A percentile compares a stretch with the other conserved stretches of the same genome.
Evolutionary conservation across 768 basidiomycete genomes (phyloP).

Genomic region (Lactifluus volemus): DNA sequence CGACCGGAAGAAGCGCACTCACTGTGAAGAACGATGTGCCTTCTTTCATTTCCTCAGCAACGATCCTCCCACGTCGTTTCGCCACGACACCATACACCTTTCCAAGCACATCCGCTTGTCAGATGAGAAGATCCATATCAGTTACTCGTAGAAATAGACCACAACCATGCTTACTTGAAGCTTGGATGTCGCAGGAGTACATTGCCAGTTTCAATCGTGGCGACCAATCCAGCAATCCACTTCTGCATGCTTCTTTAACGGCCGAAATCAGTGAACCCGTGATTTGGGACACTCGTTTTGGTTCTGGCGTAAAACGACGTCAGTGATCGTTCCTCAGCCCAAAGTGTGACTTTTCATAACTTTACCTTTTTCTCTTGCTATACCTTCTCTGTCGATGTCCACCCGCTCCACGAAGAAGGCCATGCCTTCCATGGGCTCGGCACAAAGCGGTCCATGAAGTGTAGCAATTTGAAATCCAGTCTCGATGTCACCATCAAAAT

Average conservation of each 20-base stretch:
- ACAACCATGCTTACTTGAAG: constrained; percentile 62
- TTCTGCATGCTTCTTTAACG: constrained; percentile 82
- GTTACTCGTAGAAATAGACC: background rate
- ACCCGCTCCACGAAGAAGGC: constrained; percentile 83
- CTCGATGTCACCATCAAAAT: constrained; percentile 81
- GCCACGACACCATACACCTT: constrained; percentile 96
- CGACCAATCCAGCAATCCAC: constrained; percentile 92
- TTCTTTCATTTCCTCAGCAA: constrained; percentile 98
- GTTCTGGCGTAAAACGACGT: constrained; percentile 37
- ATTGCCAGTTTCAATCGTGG: constrained; percentile 95
- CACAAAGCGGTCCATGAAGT: constrained; percentile 90
- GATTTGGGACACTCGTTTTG: constrained; percentile 74
- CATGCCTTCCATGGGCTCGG: constrained; percentile 90
- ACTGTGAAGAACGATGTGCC: constrained; percentile 93
- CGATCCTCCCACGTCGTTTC: constrained; percentile 80
- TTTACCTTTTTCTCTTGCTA: constrained; percentile 60
- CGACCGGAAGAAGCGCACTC: constrained; percentile 83
- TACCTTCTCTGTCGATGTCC: constrained; percentile 45
- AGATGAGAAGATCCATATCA: constrained; percentile 12
- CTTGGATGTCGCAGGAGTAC: constrained; percentile 98
- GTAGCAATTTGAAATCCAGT: constrained; percentile 93
- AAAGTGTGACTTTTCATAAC: constrained; percentile 22
- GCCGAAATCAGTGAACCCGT: constrained; percentile 87
- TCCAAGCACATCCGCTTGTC: constrained; percentile 86
- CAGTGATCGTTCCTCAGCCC: background rate